These are phyloP conservation scores for Solanum sitiens DNA, from an alignment of 257 asterid species.

Conservation along the genomic window DNA sequence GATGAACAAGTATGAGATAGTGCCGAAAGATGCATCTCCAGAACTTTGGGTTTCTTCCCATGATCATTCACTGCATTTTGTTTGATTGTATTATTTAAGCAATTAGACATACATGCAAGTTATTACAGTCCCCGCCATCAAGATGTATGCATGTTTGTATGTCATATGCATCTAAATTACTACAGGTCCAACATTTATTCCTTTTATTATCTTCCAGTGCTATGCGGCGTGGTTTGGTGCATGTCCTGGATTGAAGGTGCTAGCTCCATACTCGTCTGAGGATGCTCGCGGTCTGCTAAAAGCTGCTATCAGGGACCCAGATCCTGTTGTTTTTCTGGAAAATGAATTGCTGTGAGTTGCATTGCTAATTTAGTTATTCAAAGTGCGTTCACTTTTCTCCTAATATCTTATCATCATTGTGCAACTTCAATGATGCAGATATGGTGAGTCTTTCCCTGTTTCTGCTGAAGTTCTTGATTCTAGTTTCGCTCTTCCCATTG, in stretches of 20 bases:
- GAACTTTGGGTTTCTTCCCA: not conserved
- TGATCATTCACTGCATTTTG: not conserved
- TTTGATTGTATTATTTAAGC: not conserved
- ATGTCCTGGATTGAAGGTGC: conserved; percentile 76
- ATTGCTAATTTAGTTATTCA: not conserved
- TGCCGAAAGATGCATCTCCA: not conserved
- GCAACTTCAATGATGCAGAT: conserved; percentile 25
- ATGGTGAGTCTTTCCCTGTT: conserved; percentile 80
- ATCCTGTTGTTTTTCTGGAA: conserved; percentile 83
- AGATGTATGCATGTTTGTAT: not conserved
- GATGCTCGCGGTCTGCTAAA: conserved; percentile 93
- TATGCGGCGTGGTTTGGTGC: conserved; percentile 85
- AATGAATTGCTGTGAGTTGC: conserved; percentile 69
- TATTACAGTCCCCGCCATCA: not conserved
- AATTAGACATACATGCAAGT: not conserved
- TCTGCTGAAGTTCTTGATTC: conserved; percentile 75
- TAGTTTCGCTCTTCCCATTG: conserved; percentile 76
- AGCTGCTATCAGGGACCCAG: conserved; percentile 98
- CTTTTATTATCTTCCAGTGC: conserved; percentile 36
- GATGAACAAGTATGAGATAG: not conserved
- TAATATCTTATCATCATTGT: not conserved
- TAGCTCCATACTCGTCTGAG: conserved; percentile 78
- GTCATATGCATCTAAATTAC: not conserved
- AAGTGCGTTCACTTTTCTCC: not conserved
- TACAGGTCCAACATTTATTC: not conserved